phyloP scores from a whole-genome alignment of 2,329 filamentous ascomycete genomes.

The Niveomyces coronatus region DNA sequence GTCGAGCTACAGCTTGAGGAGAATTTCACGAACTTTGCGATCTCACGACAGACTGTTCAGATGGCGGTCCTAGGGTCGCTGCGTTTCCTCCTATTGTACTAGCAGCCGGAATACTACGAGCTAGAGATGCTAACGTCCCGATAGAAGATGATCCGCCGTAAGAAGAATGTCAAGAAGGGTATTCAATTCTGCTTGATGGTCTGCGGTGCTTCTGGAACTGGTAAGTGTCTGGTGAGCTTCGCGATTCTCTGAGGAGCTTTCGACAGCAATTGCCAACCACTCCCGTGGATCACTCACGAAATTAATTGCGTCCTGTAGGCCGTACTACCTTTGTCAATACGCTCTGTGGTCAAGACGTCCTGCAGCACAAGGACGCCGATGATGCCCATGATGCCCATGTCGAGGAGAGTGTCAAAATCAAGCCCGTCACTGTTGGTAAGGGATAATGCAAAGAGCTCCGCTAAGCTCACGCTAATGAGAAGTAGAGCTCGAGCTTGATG shows the following conservation, averaged over 20 bases:
- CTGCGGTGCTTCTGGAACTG: slow-evolving; percentile 96
- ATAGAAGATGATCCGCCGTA: slow-evolving; percentile 89
- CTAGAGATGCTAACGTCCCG: slow-evolving; percentile 6
- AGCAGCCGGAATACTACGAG: neutral
- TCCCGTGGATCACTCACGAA: neutral
- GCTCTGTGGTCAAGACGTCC: slow-evolving; percentile 88
- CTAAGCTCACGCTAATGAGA: slow-evolving; percentile 12
- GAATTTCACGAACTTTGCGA: neutral
- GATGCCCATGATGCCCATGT: slow-evolving; percentile 81
- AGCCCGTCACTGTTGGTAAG: slow-evolving; percentile 90
- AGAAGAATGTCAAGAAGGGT: slow-evolving; percentile 99
- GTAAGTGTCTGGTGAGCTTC: slow-evolving; percentile 41
- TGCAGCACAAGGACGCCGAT: slow-evolving; percentile 85
- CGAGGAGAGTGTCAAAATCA: slow-evolving; percentile 97
- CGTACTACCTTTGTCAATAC: slow-evolving; percentile 99
- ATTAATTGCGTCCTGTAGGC: slow-evolving; percentile 39
- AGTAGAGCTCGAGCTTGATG: slow-evolving; percentile 84
- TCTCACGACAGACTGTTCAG: no score
- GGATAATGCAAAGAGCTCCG: slow-evolving; percentile 16
- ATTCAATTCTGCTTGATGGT: slow-evolving; percentile 99
- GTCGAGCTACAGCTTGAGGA: neutral
- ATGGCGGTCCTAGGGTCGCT: neutral
- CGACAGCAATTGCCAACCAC: neutral
- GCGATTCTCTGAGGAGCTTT: neutral
- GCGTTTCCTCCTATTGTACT: neutral